Evolutionary conservation across 2,329 filamentous ascomycete species (phyloP).

Genomic region (Penicillium sp.): DNA sequence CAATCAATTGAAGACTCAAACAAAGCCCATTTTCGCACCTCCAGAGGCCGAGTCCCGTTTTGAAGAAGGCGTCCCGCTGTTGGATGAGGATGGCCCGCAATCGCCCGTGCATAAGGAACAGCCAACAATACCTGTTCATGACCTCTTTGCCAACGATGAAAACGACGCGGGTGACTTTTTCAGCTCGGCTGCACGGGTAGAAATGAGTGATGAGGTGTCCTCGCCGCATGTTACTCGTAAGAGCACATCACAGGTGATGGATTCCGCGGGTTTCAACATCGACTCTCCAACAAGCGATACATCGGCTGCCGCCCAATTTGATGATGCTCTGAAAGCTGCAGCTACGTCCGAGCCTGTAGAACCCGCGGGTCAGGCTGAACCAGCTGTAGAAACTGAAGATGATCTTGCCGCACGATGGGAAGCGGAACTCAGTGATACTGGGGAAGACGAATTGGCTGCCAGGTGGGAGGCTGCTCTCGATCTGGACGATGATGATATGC

Average conservation of each 20-base stretch:
- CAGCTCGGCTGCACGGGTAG: slow-evolving; percentile 28
- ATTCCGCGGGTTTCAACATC: slow-evolving; percentile 49
- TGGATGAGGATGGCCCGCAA: slow-evolving; percentile 47
- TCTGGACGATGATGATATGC: slow-evolving; percentile 73
- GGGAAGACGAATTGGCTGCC: slow-evolving; percentile 71
- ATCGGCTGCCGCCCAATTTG: slow-evolving; percentile 36
- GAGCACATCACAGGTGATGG: slow-evolving; percentile 69
- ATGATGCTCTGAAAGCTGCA: slow-evolving; percentile 30
- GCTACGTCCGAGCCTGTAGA: slow-evolving; percentile 12
- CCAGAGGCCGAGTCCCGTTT: slow-evolving; percentile 61
- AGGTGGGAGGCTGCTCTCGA: slow-evolving; percentile 58
- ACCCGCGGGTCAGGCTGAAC: slow-evolving; percentile 21
- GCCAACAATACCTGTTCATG: slow-evolving; percentile 30
- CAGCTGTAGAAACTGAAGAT: slow-evolving; percentile 47
- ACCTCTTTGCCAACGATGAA: slow-evolving; percentile 45
- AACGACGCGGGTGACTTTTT: slow-evolving; percentile 46
- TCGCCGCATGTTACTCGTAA: slow-evolving; percentile 62
- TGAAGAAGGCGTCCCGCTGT: slow-evolving; percentile 70
- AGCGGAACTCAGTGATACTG: slow-evolving; percentile 70
- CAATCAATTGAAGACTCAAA: slow-evolving; percentile 51
- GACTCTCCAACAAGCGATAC: slow-evolving; percentile 34
- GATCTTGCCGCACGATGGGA: slow-evolving; percentile 83
- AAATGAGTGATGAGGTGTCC: slow-evolving; percentile 17
- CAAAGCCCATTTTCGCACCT: slow-evolving; percentile 43
- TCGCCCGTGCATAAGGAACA: slow-evolving; percentile 33